These are phyloP conservation scores for Rhynchospora tenuis DNA, from an alignment of 176 grass and related monocot species.

Conservation along the genomic window DNA sequence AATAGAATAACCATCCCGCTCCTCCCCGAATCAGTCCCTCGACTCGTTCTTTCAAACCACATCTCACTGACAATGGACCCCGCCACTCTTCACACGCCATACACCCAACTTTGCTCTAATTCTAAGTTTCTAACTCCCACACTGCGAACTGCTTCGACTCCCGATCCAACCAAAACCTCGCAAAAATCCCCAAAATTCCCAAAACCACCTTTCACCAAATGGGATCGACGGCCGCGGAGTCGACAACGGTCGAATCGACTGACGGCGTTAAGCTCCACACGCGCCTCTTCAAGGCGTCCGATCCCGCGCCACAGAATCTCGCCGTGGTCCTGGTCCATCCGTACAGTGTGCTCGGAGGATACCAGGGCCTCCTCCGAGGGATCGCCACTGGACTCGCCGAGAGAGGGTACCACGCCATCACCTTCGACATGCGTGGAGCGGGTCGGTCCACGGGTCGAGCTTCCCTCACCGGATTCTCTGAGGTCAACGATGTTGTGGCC, in stretches of 20 bases:
- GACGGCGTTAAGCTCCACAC: slow-evolving; percentile 73
- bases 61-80: not conserved
- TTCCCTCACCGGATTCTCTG: slow-evolving; percentile 64
- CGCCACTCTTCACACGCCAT: not conserved
- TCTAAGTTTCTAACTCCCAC: not conserved
- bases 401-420: slow-evolving; percentile 50
- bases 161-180: not conserved
- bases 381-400: slow-evolving; percentile 76
- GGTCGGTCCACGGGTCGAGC: slow-evolving; percentile 72
- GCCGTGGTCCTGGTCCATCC: slow-evolving; percentile 80
- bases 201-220: not conserved
- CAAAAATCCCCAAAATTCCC: not conserved
- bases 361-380: slow-evolving; percentile 83
- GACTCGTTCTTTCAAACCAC: not conserved
- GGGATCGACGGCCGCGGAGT: slow-evolving; percentile 37
- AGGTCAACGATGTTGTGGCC: slow-evolving; percentile 69
- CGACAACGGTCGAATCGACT: slow-evolving; percentile 63
- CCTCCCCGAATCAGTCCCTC: not conserved
- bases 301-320: slow-evolving; percentile 33
- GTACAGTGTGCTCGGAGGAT: slow-evolving; percentile 83
- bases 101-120: not conserved
- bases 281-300: slow-evolving; percentile 60
- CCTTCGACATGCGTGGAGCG: slow-evolving; percentile 96
- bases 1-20: not conserved
- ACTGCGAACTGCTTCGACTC: not conserved